Conservation (phyloP, 192 early-diverging fungal species). For the Thamnidium elegans region DNA sequence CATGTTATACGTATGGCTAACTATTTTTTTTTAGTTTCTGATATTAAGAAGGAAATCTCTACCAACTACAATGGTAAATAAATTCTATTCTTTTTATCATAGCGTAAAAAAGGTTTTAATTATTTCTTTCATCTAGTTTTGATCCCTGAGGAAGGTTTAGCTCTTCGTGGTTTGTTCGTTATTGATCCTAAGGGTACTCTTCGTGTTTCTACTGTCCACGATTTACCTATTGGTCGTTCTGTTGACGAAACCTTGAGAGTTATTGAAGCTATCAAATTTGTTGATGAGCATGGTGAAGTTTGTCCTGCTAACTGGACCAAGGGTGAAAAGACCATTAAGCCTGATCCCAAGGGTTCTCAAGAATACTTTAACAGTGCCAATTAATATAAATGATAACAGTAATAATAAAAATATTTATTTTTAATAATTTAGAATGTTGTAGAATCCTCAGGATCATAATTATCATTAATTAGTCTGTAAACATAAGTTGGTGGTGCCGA, state of each 20-base stretch:
- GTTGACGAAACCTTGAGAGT: conserved; percentile 64
- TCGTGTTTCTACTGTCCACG: conserved; percentile 58
- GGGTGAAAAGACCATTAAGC: conserved; percentile 74
- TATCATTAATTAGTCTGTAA: conserved; percentile 58
- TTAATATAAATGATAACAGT: not conserved
- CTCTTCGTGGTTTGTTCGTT: conserved; percentile 63
- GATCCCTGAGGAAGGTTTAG: conserved; percentile 72
- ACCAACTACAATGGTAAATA: conserved; percentile 70
- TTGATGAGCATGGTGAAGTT: conserved; percentile 63
- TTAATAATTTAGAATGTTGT: conserved; percentile 21
- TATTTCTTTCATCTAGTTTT: conserved; percentile 47
- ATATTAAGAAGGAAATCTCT: conserved; percentile 78
- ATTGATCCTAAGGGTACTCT: conserved; percentile 61
- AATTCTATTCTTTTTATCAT: not conserved
- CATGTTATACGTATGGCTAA: not conserved
- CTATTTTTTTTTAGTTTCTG: conserved; percentile 12
- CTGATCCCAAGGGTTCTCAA: conserved; percentile 59
- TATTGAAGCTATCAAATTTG: conserved; percentile 60
- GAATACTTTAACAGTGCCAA: conserved; percentile 60
- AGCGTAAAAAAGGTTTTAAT: not conserved
- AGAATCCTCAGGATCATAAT: conserved; percentile 42
- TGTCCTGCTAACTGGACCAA: conserved; percentile 86
- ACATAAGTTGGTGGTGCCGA: conserved; percentile 31
- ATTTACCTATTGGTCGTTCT: conserved; percentile 57
- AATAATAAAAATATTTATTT: not conserved